Evolutionary conservation across 73 alveolate species (phyloP), one percentile per base, ranked within the genome.

Genomic region (Tetrahymena malaccensis): DNA sequence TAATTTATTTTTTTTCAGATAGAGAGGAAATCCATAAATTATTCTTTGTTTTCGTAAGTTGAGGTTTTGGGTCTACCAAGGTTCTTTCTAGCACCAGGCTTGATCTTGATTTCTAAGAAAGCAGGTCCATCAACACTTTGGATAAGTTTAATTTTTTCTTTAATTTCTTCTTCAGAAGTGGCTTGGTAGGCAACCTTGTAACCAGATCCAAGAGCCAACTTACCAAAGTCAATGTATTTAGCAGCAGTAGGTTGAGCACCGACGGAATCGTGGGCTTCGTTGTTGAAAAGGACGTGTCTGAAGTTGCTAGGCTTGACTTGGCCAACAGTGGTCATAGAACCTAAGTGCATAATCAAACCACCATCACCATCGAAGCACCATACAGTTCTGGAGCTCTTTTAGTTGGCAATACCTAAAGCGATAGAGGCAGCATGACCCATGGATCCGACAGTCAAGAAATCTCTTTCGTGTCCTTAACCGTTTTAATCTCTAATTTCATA

Each of bases 361-460:
- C 99, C 99, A 97, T 98, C 99, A 4, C 99, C 99, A 95, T 98
- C 99, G 85, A 98, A 95, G 94, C 99, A 96, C 95, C 96, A 97
- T 22, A 98, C 98, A 93, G 95, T 94, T 85, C 97, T 95, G 85
- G 96, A 94, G 58, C 97, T 96, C 93, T 97, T 96, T 35, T 96
- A 94, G 43, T 70, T 55, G 17, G 99, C 98, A 70, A 98, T 97
- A 93, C 99, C 99, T 35, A 98, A 85, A 17, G 99, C 99, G 27
- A 98, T 98, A 85, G 98, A 95, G n/a, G 99, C 96, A 58, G 98
- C 97, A 94, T 98, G 99, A 25, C 99, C 99, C 99, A 98, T 98
- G 31, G 99, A 97, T 17, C 99, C 99, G 1, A 98, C 98, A 31
- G 98, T 97, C 34, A 97, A 93, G 94, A 98, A 98, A 94, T 97